Conservation (phyloP, 768 basidiomycete species). For the Favolaschia claudopus region DNA sequence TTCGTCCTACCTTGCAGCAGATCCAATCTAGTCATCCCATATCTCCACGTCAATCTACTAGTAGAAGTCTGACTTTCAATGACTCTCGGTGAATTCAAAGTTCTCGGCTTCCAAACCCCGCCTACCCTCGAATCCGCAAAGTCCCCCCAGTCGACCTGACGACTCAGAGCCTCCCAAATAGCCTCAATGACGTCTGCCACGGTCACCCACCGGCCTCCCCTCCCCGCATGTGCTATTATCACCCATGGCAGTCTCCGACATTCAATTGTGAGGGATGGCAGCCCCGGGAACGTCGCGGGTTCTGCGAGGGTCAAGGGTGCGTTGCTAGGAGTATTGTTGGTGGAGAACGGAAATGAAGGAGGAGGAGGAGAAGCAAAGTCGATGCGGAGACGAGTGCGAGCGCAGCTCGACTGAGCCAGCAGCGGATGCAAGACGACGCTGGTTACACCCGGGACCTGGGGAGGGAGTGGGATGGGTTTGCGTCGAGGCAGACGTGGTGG, state of each 20-base stretch:
- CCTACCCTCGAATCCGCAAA: not conserved
- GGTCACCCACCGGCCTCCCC: conserved; percentile 6
- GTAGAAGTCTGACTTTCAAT: not conserved
- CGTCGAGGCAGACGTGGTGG: not conserved
- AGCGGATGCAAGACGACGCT: conserved; percentile 1
- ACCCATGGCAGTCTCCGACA: conserved; percentile 16
- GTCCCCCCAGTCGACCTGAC: conserved; percentile 4
- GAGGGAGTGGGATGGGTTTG: conserved; percentile 10
- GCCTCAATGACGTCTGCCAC: conserved; percentile 20
- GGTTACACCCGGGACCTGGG: conserved; percentile 8
- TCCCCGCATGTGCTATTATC: conserved; percentile 25
- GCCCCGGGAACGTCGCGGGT: conserved; percentile 18
- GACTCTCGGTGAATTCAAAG: no score
- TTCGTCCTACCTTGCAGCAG: conserved; percentile 16
- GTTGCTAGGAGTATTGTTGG: not conserved
- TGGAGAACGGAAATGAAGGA: no score
- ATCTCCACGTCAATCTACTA: not conserved
- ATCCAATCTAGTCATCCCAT: conserved; percentile 20
- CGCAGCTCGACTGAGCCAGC: not conserved
- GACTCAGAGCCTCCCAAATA: conserved; percentile 8
- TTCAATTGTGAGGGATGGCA: conserved; percentile 26
- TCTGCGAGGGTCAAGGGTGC: not conserved
- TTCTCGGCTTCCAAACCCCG: not conserved
- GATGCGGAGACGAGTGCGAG: not conserved
- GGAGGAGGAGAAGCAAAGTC: not conserved